Base-by-base conservation (phyloP, 441 rosid species). In the Pelargonium citronellum region DNA sequence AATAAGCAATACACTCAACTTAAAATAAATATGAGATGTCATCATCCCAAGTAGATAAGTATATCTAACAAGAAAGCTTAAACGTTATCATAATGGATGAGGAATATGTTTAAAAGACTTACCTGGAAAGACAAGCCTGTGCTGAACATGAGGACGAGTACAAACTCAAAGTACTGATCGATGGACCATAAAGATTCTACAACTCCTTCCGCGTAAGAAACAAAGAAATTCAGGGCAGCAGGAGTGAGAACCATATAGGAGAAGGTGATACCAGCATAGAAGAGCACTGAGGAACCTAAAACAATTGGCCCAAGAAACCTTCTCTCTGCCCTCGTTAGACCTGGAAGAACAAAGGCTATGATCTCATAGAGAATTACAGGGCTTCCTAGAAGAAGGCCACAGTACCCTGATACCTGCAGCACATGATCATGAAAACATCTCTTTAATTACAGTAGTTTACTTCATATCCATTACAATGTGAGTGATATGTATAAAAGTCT, bases 111-210 rank as follows among this genome's bases (percentile, higher is more conserved):
- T 37, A 8, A 68, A 66, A 64, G 72, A 0, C 27, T 76, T 84
- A 89, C 97, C 97, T 93, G 98, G 78, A 93, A 93, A 78, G 98
- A 93, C 67, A 93, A 77, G 73, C 97, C 98, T 1, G 98, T 93
- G 86, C 98, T 91, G 91, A 93, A 93, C 97, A 93, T 88, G 71
- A 93, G 97, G 69, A 93, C 95, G 24, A 93, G 90, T 44, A 93
- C 96, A 76, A 93, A 91, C 89, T 89, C 97, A 30, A 91, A 93
- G 88, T 93, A 93, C 74, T 89, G 98, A 81, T 93, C 98, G 67
- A 93, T 93, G 73, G 98, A 93, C 98, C 97, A 93, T 63, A 93
- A 63, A 55, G 97, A 93, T 80, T 92, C 98, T 20, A 90, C 98
- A 67, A 79, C 96, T 49, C 98, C 98, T 84, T 92, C 98, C 1